Evolutionary conservation across 2,329 filamentous ascomycete species (phyloP), one percentile per base, ranked within the genome.

Genomic region (Stylonectria norvegica): DNA sequence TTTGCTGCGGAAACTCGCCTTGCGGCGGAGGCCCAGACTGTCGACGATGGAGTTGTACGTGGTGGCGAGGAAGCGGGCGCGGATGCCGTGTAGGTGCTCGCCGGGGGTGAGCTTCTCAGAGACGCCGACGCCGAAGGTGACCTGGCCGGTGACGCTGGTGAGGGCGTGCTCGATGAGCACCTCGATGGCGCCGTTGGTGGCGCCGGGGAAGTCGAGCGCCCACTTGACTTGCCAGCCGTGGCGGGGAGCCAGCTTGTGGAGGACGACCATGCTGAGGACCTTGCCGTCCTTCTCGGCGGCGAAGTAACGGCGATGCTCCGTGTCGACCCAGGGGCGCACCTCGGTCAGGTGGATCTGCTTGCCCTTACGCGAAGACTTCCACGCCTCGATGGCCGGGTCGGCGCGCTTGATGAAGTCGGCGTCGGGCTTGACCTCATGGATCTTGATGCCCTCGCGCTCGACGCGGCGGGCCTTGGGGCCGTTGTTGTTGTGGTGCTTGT

Each of bases 141-240:
- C 85, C 28, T 72, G 65, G 23, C 72, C 70, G 1, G 69, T 67
- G 36, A 79, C 63, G 28, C 60, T 58, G 5, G 64, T 57, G 45
- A 94, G 74, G 1, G 85, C 79, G 58, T 84, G 77, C 25, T 85
- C 80, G 54, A 94, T 85, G 28, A 93, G 78, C 28, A 84, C 77
- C 68, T 96, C 90, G 48, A 95, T 95, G 22, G 86, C 84, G 33
- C 90, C 90, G 31, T 81, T 87, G n/a, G 90, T 86, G 1, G 89
- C 79, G 18, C 79, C 81, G 0, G 89, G 90, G 73, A 96, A 95
- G 65, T 96, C 89, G 39, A 96, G 80, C n/a, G 86, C 86, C 72
- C 93, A 95, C 71, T 96, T 96, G 61, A 95, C 84, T 70, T 96
- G 90, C 81, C 89, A 94, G 39, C 90, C 90, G 61, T 94, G 80